These are phyloP conservation scores for Sistotremastrum suecicum DNA, from an alignment of 768 basidiomycete species.

Conservation along the genomic window DNA sequence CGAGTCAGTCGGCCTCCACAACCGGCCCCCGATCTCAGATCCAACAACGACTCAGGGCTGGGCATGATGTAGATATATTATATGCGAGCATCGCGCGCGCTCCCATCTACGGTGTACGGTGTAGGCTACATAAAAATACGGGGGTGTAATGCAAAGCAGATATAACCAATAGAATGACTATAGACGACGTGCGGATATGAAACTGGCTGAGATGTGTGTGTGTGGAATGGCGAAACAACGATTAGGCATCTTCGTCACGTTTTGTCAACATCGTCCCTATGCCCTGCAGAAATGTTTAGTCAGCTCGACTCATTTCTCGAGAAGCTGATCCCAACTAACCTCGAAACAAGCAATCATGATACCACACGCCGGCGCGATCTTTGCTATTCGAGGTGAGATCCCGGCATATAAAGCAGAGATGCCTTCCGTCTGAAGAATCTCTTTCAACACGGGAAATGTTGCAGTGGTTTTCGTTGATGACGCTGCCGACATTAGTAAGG, in stretches of 20 bases:
- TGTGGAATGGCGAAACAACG: too few species aligned
- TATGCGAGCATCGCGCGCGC: too few species aligned
- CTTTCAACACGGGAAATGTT: slow-evolving; percentile 49
- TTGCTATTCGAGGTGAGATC: slow-evolving; percentile 73
- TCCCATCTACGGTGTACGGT: too few species aligned
- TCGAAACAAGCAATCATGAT: slow-evolving; percentile 97
- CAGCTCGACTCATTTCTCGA: neutral
- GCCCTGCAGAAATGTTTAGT: neutral
- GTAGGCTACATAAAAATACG: too few species aligned
- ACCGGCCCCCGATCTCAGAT: too few species aligned
- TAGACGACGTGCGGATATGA: too few species aligned
- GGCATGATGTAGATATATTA: too few species aligned
- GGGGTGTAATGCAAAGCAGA: too few species aligned
- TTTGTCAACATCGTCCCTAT: slow-evolving; percentile 4
- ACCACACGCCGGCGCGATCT: slow-evolving; percentile 95
- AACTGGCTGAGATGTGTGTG: too few species aligned
- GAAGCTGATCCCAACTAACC: slow-evolving; percentile 28
- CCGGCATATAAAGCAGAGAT: slow-evolving; percentile 69
- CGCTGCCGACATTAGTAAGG: slow-evolving; percentile 52
- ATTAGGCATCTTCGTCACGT: neutral
- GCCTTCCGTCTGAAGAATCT: slow-evolving; percentile 73
- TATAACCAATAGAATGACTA: too few species aligned
- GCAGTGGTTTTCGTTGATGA: slow-evolving; percentile 18
- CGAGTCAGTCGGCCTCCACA: too few species aligned
- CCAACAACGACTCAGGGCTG: too few species aligned